Conservation (phyloP, 2,329 filamentous ascomycete species). For the Tricladium varicosporioides region DNA sequence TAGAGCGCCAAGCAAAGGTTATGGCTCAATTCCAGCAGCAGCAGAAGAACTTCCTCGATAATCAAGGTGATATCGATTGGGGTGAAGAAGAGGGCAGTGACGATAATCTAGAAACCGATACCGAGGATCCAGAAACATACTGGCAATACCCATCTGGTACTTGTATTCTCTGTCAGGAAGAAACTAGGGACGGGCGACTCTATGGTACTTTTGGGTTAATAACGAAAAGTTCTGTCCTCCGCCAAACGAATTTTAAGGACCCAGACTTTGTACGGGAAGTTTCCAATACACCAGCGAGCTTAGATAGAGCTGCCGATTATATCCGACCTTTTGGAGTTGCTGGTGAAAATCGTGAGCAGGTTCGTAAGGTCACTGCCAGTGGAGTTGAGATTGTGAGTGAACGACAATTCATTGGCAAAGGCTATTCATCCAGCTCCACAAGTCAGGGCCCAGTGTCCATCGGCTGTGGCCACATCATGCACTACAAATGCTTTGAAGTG, state of each 20-base stretch:
- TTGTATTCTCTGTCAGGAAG: constrained; percentile 95
- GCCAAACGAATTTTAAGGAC: constrained; percentile 82
- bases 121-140: constrained; percentile 66
- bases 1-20: constrained; percentile 85
- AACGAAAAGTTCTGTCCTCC: constrained; percentile 79
- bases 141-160: constrained; percentile 93
- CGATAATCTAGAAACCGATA: constrained; percentile 56
- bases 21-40: constrained; percentile 99
- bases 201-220: constrained; percentile 94
- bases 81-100: constrained; percentile 77
- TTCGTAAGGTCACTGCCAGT: constrained; percentile 72
- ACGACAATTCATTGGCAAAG: constrained; percentile 82
- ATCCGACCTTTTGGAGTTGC: constrained; percentile 89
- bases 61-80: constrained; percentile 85
- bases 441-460: constrained; percentile 77
- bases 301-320: constrained; percentile 81
- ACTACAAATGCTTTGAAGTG: constrained; percentile 90
- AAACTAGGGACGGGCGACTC: constrained; percentile 82
- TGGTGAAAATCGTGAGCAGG: constrained; percentile 75
- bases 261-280: constrained; percentile 82
- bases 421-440: constrained; percentile 70
- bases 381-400: constrained; percentile 72
- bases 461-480: constrained; percentile 98
- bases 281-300: constrained; percentile 70
- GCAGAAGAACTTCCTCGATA: constrained; percentile 90